Percentiles rank a stretch among this genome's conserved stretches.
These are phyloP conservation scores for Ophiostoma triangulosporum DNA, from an alignment of 2,329 filamentous ascomycete species.

Conservation along the genomic window DNA sequence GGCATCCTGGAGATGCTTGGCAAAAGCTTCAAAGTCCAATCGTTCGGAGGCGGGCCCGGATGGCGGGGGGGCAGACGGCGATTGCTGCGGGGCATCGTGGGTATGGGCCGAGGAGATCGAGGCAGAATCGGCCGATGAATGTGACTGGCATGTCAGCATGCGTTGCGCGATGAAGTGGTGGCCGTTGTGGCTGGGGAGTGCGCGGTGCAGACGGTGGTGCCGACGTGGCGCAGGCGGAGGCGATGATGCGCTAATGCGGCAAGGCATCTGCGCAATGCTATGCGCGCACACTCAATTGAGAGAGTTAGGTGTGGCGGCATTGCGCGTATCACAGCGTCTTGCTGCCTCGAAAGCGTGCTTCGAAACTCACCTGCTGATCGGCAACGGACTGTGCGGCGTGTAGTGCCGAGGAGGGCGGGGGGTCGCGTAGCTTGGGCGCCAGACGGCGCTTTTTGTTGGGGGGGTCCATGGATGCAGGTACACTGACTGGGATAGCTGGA, in stretches of 20 bases:
- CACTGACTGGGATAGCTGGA: too few relatives aligned
- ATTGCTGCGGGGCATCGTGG: constrained; percentile 7
- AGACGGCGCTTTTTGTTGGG: constrained; percentile 19
- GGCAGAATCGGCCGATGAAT: not conserved
- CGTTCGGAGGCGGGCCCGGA: constrained; percentile 23
- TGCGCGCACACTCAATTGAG: too few relatives aligned
- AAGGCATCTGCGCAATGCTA: too few relatives aligned
- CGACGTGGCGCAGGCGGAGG: too few relatives aligned
- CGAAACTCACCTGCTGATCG: not conserved
- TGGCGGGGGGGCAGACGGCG: constrained; percentile 12
- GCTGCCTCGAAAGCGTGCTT: not conserved
- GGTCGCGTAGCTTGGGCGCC: constrained; percentile 18
- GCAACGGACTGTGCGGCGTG: not conserved
- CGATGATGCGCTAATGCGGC: too few relatives aligned
- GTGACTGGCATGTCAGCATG: not conserved
- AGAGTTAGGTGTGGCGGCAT: not conserved
- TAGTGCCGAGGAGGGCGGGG: constrained; percentile 3
- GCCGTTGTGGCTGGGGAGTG: too few relatives aligned
- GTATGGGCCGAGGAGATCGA: constrained; percentile 8
- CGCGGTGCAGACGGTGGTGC: too few relatives aligned
- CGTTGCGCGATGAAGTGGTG: too few relatives aligned
- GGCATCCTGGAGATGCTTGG: constrained; percentile 53
- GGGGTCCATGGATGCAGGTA: constrained; percentile 15
- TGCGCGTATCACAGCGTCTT: too few relatives aligned
- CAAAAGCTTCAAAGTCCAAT: constrained; percentile 53